A percentile compares a stretch with the other conserved stretches of the same genome.
Conservation (phyloP, 331 rosid genomes). For the Acacia pycnantha region DNA sequence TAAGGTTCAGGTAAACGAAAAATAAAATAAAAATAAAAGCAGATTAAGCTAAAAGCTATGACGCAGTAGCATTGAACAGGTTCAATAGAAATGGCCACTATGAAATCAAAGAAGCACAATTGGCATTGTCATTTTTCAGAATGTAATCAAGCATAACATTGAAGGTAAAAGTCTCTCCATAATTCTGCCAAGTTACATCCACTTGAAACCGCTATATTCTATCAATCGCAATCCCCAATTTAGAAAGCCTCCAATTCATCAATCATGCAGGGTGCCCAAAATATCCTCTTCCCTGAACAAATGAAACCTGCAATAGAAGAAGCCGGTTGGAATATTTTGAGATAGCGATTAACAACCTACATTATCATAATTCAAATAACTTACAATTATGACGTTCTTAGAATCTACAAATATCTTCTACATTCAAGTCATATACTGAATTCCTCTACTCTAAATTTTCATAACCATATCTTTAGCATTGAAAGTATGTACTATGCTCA, state of each 20-base stretch:
- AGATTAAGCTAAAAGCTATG: background rate
- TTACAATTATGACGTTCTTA: background rate
- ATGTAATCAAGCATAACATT: background rate
- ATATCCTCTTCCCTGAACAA: conserved; percentile 87
- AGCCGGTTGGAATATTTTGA: background rate
- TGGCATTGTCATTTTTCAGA: background rate
- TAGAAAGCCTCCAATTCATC: conserved; percentile 16
- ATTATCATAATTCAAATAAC: background rate
- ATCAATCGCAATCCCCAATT: background rate
- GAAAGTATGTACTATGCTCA: background rate
- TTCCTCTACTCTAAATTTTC: background rate
- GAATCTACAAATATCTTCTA: background rate
- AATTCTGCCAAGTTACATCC: background rate
- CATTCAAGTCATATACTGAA: background rate
- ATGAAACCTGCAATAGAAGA: conserved; percentile 55
- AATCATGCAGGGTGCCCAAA: conserved; percentile 75
- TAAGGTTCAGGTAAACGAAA: no score
- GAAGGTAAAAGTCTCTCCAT: background rate
- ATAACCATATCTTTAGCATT: background rate
- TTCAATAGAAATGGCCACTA: background rate
- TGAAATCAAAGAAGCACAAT: background rate
- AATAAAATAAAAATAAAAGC: background rate
- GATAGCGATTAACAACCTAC: background rate
- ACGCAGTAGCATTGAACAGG: background rate
- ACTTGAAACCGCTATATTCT: background rate